These are phyloP conservation scores for Nakazawaea ernobii DNA, from an alignment of 805 yeast genomes.

Conservation along the genomic window DNA sequence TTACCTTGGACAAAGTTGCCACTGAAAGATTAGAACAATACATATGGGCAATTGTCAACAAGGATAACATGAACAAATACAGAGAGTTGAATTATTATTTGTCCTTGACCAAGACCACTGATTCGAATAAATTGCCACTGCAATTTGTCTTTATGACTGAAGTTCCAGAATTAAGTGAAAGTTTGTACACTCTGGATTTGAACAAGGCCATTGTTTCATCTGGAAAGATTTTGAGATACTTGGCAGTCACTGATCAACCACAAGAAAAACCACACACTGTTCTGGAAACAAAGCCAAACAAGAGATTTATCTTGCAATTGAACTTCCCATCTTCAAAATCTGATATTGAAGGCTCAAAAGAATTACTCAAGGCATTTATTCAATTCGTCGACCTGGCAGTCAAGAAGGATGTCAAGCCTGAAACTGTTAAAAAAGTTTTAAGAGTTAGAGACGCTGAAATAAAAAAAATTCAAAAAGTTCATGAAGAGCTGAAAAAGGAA, in stretches of 20 bases:
- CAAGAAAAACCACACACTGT: conserved; percentile 60
- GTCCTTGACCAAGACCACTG: conserved; percentile 78
- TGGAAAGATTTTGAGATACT: conserved; percentile 47
- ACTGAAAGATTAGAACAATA: conserved; percentile 55
- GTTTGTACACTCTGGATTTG: conserved; percentile 47
- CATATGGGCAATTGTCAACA: conserved; percentile 80
- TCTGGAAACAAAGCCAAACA: conserved; percentile 47
- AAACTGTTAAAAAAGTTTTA: conserved; percentile 68
- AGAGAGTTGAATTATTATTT: conserved; percentile 77
- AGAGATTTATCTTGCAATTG: conserved; percentile 51
- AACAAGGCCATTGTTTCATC: conserved; percentile 23
- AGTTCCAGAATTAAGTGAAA: conserved; percentile 71
- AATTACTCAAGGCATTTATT: conserved; percentile 50
- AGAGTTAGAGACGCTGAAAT: conserved; percentile 74
- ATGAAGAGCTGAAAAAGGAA: conserved; percentile 63
- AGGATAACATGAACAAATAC: conserved; percentile 68
- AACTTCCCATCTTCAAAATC: conserved; percentile 41
- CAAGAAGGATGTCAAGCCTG: conserved; percentile 59
- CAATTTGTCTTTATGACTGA: conserved; percentile 88
- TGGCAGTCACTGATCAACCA: conserved; percentile 84
- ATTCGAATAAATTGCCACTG: conserved; percentile 61
- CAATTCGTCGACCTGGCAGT: conserved; percentile 55
- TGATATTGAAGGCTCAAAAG: conserved; percentile 44
- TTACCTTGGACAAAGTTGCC: conserved; percentile 43
- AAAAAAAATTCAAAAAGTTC: conserved; percentile 60